Base-by-base conservation (phyloP, 2,329 filamentous ascomycete species). In the Pestalotiopsis fici region DNA sequence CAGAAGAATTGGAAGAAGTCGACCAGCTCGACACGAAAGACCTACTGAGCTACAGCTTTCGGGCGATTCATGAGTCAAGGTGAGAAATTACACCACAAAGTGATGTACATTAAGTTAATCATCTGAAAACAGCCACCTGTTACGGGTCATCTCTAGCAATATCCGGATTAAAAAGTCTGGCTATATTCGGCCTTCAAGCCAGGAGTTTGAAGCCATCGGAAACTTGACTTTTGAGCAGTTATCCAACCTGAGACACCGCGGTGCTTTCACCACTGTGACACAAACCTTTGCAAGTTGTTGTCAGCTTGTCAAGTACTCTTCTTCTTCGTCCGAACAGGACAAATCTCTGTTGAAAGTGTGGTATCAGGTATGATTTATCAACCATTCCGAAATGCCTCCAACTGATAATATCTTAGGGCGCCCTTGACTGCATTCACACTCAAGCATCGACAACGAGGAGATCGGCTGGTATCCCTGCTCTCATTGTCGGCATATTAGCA, bases 21-120 rank as follows among this genome's bases (percentile, higher is more conserved):
- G 86, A 91, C 4, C 92, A 90, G 1, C 85, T 94, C 2, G 91
- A 92, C 64, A 94, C 94, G 0, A 98, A 98, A 76, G 94, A 97
- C 73, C 86, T 97, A 21, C 81, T 99, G 59, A 98, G 95, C 71
- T 99, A 96, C 78, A 97, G 94, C 69, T 99, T 97, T 87, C 89
- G 96, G 73, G 93, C 94, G 5, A 85, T 98, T n/a, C 95, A 97
- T 69, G 96, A 99, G 80, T 93, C 95, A 27, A 97, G 93, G 92
- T 94, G 82, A 69, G 80, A 66, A 68, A 27, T 37, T 31, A n/a
- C 5, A 2, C 35, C 12, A 59, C 70, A 65, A 12, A 18, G 31
- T 7, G 25, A 21, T 23, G 11, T 25, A 59, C 27, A 13, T 39
- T 4, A 59, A 2, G 47, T 28, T 27, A 15, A 27, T 27, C 13